Base-by-base conservation (phyloP, 768 basidiomycete species). In the Goffeauzyma gilvescens region DNA sequence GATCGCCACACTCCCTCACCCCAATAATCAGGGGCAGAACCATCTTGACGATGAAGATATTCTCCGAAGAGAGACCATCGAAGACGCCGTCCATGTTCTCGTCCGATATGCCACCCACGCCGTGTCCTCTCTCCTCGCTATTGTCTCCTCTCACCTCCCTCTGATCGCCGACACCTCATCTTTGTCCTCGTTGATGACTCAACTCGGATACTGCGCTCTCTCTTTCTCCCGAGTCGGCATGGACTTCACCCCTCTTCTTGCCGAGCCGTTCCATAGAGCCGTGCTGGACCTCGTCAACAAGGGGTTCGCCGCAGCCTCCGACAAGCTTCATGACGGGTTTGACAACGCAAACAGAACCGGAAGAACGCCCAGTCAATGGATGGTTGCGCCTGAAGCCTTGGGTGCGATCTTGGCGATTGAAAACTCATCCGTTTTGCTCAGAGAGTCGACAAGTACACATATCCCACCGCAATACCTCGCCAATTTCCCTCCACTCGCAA, bases 141-240 rank as follows among this genome's bases (percentile, higher is more conserved):
- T 76, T 5, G 68, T 93, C 31, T 58, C 68, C 4, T 67, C 67
- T 6, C 71, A 75, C 37, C 71, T 93, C 13, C 73, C 76, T 0
- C 46, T 48, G 8, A 55, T 71, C 26, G 72, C 69, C 28, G 62
- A 68, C 31, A 44, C 66, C 0, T 60, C 79, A 15, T 67, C 81
- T 18, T 70, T 90, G 50, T 72, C 84, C 17, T 76, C 89, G 26
- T 71, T 87, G 32, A 74, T 93, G 45, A 90, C 87, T 0, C 90
- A 96, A 54, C 72, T 96, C 33, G 80, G 81, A 10, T 95, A 96
- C 63, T 93, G 89, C 59, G 77, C 86, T 6, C 75, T 77, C 14
- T 86, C 87, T 1, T 93, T 93, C 55, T 72, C 83, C 0, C 75
- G 87, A n/a, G 72, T 90, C 13, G 90, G 90, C 0, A 71, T 90